Base-by-base conservation (phyloP, 768 basidiomycete genomes). In the Agrocybe praecox region DNA sequence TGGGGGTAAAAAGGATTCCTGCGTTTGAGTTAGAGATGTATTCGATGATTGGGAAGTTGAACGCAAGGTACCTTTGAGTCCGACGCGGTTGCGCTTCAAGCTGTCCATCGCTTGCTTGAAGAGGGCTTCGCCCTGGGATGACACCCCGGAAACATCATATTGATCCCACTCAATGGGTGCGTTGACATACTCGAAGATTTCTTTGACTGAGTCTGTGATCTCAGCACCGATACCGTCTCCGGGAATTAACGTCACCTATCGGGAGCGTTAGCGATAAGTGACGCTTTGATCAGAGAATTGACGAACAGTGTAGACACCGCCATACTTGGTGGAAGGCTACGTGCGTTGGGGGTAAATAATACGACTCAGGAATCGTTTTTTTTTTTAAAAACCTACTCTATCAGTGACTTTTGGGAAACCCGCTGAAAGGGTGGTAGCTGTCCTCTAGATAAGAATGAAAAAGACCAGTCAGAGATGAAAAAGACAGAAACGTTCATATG, bases 101-200 rank as follows among this genome's bases (percentile, higher is more conserved):
- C 91, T 94, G 72, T 98, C 96, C 94, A 98, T 95, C 58, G 96
- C 95, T 78, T 93, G 87, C 75, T 90, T 94, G 85, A 99, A 98
- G 65, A 98, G 86, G 47, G 87, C 91, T 72, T 98, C 97, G 63
- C 95, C 95, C 47, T 91, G 81, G 36, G 91, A 92, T 34, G 96
- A 96, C 82, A 96, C 87, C 57, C 97, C 97, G 40, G 95, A 96
- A 61, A 99, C 95, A 68, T 98, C 85, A 77, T 96, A 98, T 72
- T 98, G 95, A 68, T 98, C 96, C 92, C 94, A 97, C 71, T 98
- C 94, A 75, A 99, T 96, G 72, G 97, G 97, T 29, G 96, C 97
- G 69, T 98, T 99, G 70, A 94, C 86, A 63, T 92, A 83, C 72
- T 96, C 94, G 69, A 99, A 99, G 70, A 99, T 96, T 75, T 98